Evolutionary conservation across 257 asterid species (phyloP), one percentile per base, ranked within the genome.

Genomic region (Gynochthodes officinalis): DNA sequence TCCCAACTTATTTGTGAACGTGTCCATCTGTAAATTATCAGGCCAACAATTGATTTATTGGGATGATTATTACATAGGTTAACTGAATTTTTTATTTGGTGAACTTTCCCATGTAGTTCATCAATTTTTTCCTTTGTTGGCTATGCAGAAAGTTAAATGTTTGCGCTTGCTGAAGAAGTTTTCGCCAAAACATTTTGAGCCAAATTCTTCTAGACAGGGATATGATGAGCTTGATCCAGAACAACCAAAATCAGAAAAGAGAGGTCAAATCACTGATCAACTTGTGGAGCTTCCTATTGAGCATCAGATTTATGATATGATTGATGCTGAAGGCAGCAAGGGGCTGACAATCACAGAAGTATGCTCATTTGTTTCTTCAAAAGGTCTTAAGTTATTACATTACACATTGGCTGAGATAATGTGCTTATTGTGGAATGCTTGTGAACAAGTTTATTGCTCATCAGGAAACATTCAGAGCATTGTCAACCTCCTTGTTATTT

Each of bases 281-380:
- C 81, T 94, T 77, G 84, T 89, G 67, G 98, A 94, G 80, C 95
- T 94, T 82, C 95, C 96, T 46, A 78, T 94, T 67, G 83, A 88
- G 84, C 93, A 92, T 69, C 98, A 94, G 75, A 80, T 86, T 69
- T 89, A 91, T 78, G 97, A 91, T 82, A 86, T 91, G 88, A 83
- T 89, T 81, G 97, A 94, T 84, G 89, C 86, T 53, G 88, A 89
- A 72, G 96, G 97, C 73, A 76, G 87, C 43, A 84, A 82, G 83
- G 98, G 98, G 82, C 71, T 89, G 89, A 84, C 91, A 64, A 87
- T 75, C 76, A 58, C 72, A 59, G 96, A 94, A 78, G 97, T 93
- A 82, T 64, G 87, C 81, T 62, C 70, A 60, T 58, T 71, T 75
- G 62, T 64, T 78, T 50, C 10, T 55, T 12, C n/a, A 50, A 30